A percentile compares a stretch with the other conserved stretches of the same genome.
Evolutionary conservation across 768 basidiomycete genomes (phyloP).

Genomic region (Trametes cinnabarina): DNA sequence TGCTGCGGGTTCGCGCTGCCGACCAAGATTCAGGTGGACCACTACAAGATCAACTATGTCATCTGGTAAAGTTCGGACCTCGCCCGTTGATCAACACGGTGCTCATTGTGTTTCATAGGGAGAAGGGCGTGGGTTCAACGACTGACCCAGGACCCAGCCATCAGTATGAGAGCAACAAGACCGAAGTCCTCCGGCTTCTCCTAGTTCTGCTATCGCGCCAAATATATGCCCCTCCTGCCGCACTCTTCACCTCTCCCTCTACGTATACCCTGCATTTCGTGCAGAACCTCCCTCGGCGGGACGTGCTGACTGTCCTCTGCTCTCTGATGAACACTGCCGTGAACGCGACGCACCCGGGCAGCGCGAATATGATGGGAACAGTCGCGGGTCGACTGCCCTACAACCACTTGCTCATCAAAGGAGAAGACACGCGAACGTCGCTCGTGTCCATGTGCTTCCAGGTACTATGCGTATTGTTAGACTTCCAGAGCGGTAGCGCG

Average conservation of each 20-base stretch:
- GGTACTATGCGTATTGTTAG: conserved; percentile 70
- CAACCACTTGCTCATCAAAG: conserved; percentile 87
- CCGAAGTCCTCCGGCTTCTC: conserved; percentile 86
- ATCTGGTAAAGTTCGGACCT: conserved; percentile 66
- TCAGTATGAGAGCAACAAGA: conserved; percentile 75
- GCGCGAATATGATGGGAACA: conserved; percentile 54
- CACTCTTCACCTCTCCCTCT: conserved; percentile 70
- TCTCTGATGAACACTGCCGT: conserved; percentile 89
- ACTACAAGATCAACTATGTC: conserved; percentile 80
- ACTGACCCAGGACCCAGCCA: conserved; percentile 62
- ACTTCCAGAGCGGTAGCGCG: conserved; percentile 78
- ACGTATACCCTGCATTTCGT: conserved; percentile 76
- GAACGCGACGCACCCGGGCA: conserved; percentile 55
- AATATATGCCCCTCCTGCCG: conserved; percentile 75
- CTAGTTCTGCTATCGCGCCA: conserved; percentile 87
- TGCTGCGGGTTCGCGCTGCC: conserved; percentile 94
- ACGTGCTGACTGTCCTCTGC: conserved; percentile 90
- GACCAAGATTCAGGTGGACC: conserved; percentile 68
- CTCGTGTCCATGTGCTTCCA: conserved; percentile 77
- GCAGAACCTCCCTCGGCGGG: conserved; percentile 70
- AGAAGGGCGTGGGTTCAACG: conserved; percentile 92
- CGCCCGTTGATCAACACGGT: background rate
- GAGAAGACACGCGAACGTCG: conserved; percentile 73
- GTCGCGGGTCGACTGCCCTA: conserved; percentile 83
- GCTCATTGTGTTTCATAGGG: conserved; percentile 49